Evolutionary conservation across 495 filamentous ascomycete species (phyloP).

Genomic region (Penicillium fimorum): DNA sequence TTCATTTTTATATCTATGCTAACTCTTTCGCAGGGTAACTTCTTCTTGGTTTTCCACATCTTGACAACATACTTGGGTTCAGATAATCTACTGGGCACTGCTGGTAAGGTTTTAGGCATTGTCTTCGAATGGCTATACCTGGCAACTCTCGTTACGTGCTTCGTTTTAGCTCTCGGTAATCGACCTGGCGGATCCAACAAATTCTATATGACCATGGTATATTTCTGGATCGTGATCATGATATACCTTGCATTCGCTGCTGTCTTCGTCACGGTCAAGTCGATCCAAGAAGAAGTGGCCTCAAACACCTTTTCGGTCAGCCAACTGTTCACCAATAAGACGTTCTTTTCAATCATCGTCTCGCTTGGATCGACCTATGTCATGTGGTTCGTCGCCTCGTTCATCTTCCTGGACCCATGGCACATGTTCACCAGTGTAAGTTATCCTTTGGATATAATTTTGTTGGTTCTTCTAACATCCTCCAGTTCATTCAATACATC

Average conservation of each 20-base stretch:
- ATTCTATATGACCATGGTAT: slow-evolving; percentile 94
- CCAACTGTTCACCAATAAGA: slow-evolving; percentile 76
- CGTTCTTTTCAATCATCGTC: slow-evolving; percentile 93
- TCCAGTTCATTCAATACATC: slow-evolving; percentile 87
- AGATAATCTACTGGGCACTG: slow-evolving; percentile 62
- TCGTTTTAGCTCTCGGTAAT: slow-evolving; percentile 93
- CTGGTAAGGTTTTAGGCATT: slow-evolving; percentile 76
- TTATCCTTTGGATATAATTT: slow-evolving; percentile 2
- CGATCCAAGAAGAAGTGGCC: slow-evolving; percentile 66
- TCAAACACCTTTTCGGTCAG: slow-evolving; percentile 58
- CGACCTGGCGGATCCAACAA: slow-evolving; percentile 90
- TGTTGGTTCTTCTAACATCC: slow-evolving; percentile 9
- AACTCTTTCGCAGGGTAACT: slow-evolving; percentile 66
- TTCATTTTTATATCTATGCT: slow-evolving; percentile 3
- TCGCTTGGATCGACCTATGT: slow-evolving; percentile 89
- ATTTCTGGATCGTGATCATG: slow-evolving; percentile 97
- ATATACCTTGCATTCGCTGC: slow-evolving; percentile 92
- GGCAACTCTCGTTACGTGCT: slow-evolving; percentile 86
- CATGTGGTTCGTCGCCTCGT: slow-evolving; percentile 87
- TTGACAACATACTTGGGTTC: slow-evolving; percentile 80
- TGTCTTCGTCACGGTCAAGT: slow-evolving; percentile 88
- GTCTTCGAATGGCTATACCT: slow-evolving; percentile 97
- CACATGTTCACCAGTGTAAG: slow-evolving; percentile 88
- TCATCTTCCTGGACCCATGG: slow-evolving; percentile 98
- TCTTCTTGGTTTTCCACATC: slow-evolving; percentile 99